phyloP scores from a whole-genome alignment of 768 basidiomycete species.

The Termitomyces sp. region DNA sequence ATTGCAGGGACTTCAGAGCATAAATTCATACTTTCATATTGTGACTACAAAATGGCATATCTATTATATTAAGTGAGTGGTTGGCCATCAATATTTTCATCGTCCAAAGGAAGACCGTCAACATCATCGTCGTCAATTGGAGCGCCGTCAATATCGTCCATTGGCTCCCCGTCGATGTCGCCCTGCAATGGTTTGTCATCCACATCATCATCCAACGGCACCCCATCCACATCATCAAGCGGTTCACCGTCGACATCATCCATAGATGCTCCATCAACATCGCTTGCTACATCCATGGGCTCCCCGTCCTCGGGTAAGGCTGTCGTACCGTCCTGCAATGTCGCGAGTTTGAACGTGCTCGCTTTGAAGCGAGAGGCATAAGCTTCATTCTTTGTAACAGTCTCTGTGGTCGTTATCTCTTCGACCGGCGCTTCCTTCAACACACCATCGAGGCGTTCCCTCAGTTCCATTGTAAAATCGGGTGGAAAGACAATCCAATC shows the following conservation, averaged over 20 bases:
- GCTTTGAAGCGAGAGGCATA: slow-evolving; percentile 68
- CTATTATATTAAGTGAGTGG: background rate
- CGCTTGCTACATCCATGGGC: slow-evolving; percentile 27
- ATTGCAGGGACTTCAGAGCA: background rate
- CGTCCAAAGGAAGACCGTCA: slow-evolving; percentile 15
- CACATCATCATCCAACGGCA: slow-evolving; percentile 31
- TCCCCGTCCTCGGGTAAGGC: slow-evolving; percentile 18
- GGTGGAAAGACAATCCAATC: slow-evolving; percentile 97
- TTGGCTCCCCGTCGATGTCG: slow-evolving; percentile 34
- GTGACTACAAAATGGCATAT: background rate
- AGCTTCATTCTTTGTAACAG: slow-evolving; percentile 21
- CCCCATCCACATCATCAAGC: slow-evolving; percentile 41
- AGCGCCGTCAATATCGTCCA: slow-evolving; percentile 10
- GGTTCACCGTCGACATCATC: slow-evolving; percentile 43
- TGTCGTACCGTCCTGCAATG: slow-evolving; percentile 19
- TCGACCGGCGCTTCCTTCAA: slow-evolving; percentile 22
- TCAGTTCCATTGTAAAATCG: slow-evolving; percentile 72
- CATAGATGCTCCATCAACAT: slow-evolving; percentile 38
- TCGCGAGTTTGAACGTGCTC: slow-evolving; percentile 71
- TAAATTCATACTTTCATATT: background rate
- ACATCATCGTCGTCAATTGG: slow-evolving; percentile 15
- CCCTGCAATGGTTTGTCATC: slow-evolving; percentile 40
- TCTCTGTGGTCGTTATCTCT: slow-evolving; percentile 22
- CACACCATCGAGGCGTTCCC: slow-evolving; percentile 67
- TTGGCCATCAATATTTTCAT: slow-evolving; percentile 6